Conservation (phyloP, 345 rosid species). For the Clarkia xantiana region DNA sequence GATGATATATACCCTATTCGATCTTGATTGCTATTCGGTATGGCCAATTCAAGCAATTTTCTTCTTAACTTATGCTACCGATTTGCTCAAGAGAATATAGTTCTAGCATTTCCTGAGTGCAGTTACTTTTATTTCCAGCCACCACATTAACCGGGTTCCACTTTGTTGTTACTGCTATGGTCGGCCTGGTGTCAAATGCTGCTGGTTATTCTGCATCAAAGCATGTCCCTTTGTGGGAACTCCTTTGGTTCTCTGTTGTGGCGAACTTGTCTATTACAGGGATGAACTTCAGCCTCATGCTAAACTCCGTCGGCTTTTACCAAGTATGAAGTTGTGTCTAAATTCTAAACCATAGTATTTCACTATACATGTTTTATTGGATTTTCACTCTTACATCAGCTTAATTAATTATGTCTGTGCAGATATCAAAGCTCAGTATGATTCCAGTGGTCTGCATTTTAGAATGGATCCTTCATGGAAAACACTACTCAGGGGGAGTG, state of each 20-base stretch:
- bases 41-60: too few species aligned
- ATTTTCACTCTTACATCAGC: background rate
- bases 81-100: too few species aligned
- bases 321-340: constrained; percentile 24
- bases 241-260: constrained; percentile 82
- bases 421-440: constrained; percentile 97
- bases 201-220: constrained; percentile 65
- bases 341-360: background rate
- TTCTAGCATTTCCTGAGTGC: too few species aligned
- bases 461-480: constrained; percentile 90
- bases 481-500: constrained; percentile 64
- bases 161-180: constrained; percentile 74
- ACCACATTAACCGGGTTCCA: constrained; percentile 91
- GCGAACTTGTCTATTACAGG: constrained; percentile 81
- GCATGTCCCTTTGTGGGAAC: constrained; percentile 90
- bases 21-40: too few species aligned
- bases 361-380: background rate
- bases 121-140: constrained; percentile 30
- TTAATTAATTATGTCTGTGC: constrained; percentile 4
- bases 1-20: too few species aligned
- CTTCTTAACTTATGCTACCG: too few species aligned
- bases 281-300: constrained; percentile 93
- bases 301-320: constrained; percentile 90
- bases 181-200: constrained; percentile 81
- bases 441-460: constrained; percentile 90